phyloP scores from a whole-genome alignment of 169 alveolate genomes.

The Neospora caninum region DNA sequence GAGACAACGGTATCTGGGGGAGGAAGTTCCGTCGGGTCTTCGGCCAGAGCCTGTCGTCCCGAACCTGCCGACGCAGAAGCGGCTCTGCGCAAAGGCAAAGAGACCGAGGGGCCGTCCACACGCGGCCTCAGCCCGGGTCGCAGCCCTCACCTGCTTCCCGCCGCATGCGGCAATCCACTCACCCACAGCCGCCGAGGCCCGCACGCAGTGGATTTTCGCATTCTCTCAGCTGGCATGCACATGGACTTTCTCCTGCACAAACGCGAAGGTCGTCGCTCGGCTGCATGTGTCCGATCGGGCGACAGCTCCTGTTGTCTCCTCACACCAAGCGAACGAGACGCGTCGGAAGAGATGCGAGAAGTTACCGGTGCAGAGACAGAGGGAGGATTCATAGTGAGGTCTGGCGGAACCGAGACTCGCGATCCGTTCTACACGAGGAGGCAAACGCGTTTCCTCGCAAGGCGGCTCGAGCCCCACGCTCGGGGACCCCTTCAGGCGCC shows the following conservation, averaged over 20 bases:
- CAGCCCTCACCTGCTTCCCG: not conserved
- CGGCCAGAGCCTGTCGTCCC: not conserved
- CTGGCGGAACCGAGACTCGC: not conserved
- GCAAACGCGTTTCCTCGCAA: not conserved
- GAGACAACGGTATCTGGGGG: not conserved
- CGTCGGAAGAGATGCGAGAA: not conserved
- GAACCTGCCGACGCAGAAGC: not conserved
- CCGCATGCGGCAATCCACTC: not conserved
- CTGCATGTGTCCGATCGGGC: not conserved
- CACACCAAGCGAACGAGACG: not conserved
- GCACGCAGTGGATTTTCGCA: not conserved
- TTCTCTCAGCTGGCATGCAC: not conserved
- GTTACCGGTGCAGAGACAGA: not conserved
- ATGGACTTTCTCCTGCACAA: not conserved
- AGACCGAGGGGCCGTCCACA: not conserved
- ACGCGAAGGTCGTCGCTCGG: not conserved
- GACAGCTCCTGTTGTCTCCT: not conserved
- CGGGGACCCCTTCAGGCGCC: not conserved
- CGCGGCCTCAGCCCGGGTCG: not conserved
- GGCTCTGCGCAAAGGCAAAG: not conserved
- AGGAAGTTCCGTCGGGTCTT: not conserved
- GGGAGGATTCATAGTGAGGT: not conserved
- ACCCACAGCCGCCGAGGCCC: not conserved
- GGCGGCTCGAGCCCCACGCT: not conserved
- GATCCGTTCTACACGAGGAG: not conserved